A percentile compares a stretch with the other conserved stretches of the same genome.
phyloP scores from a whole-genome alignment of 495 filamentous ascomycete species.

The Hyaloscypha hepaticicola region DNA sequence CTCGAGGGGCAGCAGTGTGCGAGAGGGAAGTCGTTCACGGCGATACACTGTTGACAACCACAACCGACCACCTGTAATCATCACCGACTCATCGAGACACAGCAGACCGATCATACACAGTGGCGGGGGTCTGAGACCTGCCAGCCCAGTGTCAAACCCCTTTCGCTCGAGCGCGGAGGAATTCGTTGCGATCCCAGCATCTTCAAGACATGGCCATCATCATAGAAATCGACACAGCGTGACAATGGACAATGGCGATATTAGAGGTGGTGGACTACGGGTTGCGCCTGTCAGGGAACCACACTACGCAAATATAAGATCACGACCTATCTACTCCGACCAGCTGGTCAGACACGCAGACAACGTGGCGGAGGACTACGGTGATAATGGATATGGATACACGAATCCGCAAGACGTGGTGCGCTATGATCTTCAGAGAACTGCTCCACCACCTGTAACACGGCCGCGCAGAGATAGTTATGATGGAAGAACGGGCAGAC shows the following conservation, averaged over 20 bases:
- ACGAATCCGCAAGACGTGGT: conserved; percentile 69
- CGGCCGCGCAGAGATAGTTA: conserved; percentile 49
- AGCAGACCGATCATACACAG: conserved; percentile 35
- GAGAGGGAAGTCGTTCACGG: conserved; percentile 38
- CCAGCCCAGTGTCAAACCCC: conserved; percentile 46
- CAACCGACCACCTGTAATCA: conserved; percentile 31
- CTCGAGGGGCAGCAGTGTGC: conserved; percentile 39
- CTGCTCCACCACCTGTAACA: conserved; percentile 16
- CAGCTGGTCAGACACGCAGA: conserved; percentile 29
- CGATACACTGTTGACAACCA: conserved; percentile 26
- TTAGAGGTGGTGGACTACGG: conserved; percentile 26
- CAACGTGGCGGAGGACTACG: conserved; percentile 54
- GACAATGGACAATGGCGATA: conserved; percentile 30
- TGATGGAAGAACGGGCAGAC: conserved; percentile 50
- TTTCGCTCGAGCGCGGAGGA: conserved; percentile 50
- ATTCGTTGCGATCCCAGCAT: conserved; percentile 51
- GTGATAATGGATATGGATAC: conserved; percentile 69
- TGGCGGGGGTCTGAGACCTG: conserved; percentile 31
- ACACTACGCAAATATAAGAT: conserved; percentile 15
- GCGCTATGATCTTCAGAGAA: conserved; percentile 59
- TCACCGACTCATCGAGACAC: conserved; percentile 42
- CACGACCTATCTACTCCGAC: conserved; percentile 22
- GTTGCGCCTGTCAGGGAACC: conserved; percentile 33
- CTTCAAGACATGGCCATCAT: conserved; percentile 38
- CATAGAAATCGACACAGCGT: conserved; percentile 27